phyloP scores from a whole-genome alignment of 768 basidiomycete genomes.

The Suillus alpinus region DNA sequence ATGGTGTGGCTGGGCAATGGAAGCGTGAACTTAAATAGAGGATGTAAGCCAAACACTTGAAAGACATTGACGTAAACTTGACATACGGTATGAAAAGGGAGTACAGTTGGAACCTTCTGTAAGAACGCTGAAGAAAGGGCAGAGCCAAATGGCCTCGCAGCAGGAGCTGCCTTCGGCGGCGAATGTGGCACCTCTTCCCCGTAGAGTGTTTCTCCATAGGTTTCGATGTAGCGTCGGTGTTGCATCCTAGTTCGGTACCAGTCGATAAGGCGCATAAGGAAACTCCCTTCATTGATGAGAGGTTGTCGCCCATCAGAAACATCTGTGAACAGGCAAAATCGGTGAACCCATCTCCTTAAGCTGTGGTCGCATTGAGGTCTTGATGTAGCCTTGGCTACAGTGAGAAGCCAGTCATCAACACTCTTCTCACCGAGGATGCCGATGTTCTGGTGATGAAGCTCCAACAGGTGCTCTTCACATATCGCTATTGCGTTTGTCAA shows the following conservation, averaged over 20 bases:
- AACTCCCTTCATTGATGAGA: constrained; percentile 38
- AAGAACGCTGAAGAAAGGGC: constrained; percentile 23
- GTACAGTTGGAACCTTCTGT: constrained; percentile 37
- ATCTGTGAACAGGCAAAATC: constrained; percentile 29
- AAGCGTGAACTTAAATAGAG: constrained; percentile 40
- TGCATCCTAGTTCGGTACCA: constrained; percentile 42
- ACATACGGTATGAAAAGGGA: constrained; percentile 50
- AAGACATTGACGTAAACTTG: background rate
- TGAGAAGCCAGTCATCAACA: constrained; percentile 36
- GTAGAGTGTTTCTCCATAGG: constrained; percentile 29
- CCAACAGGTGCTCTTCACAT: constrained; percentile 36
- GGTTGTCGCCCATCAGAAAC: constrained; percentile 16
- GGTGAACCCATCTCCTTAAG: constrained; percentile 29
- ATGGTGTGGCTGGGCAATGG: constrained; percentile 39
- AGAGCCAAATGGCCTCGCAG: constrained; percentile 16
- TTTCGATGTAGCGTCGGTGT: constrained; percentile 39
- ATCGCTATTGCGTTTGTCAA: constrained; percentile 36
- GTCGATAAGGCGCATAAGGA: constrained; percentile 44
- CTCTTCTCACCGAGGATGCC: constrained; percentile 26
- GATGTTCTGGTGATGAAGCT: constrained; percentile 28
- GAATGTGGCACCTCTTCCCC: constrained; percentile 13
- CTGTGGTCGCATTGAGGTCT: constrained; percentile 24
- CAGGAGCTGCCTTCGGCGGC: constrained; percentile 7
- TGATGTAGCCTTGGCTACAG: constrained; percentile 28
- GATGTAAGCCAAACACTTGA: background rate